Evolutionary conservation across 768 basidiomycete species (phyloP), one percentile per base, ranked within the genome.

Genomic region (Mycena alexandri): DNA sequence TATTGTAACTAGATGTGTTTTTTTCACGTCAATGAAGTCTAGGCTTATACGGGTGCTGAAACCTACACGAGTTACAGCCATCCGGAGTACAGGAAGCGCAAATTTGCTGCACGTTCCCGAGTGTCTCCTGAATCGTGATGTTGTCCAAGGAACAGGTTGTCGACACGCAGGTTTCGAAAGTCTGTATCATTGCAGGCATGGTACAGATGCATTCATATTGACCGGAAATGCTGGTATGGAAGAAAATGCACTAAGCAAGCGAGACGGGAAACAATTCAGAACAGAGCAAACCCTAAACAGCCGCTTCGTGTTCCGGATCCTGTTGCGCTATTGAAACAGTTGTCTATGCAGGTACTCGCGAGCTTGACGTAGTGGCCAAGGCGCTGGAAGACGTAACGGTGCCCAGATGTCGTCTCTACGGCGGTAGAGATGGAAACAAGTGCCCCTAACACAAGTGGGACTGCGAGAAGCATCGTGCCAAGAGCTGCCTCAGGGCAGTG

Each of bases 301-400:
- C 62, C 62, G 38, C 50, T n/a, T 14, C 58, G 57, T 13, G 14
- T 65, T 17, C 69, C 69, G 13, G 44, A 52, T 1, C 65, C 69
- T 13, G 69, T 70, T 10, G 56, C 65, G 48, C 60, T 60, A 29
- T 70, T 70, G 38, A 70, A 70, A 22, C 69, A 70, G n/a, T 11
- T 21, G 48, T 70, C 61, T 17, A 70, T 63, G 34, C 69, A 66
- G 17, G 42, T 24, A 22, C 19, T 46, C 36, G 56, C 42, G 64
- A 38, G 24, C 42, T 48, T 10, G 42, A 11, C 21, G 41, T 21
- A n/a, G n/a, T n/a, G 36, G 57, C 56, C 10, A 38, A 61, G 43
- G 60, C 46, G 10, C 29, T 53, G 1, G 54, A 48, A 22, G 38
- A 43, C n/a, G 58, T 61, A 11, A 58, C 44, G 12, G 41, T 54